Evolutionary conservation across 2,329 filamentous ascomycete genomes (phyloP), one percentile per base, ranked within the genome.

Genomic region (Fusarium brachygibbosum): DNA sequence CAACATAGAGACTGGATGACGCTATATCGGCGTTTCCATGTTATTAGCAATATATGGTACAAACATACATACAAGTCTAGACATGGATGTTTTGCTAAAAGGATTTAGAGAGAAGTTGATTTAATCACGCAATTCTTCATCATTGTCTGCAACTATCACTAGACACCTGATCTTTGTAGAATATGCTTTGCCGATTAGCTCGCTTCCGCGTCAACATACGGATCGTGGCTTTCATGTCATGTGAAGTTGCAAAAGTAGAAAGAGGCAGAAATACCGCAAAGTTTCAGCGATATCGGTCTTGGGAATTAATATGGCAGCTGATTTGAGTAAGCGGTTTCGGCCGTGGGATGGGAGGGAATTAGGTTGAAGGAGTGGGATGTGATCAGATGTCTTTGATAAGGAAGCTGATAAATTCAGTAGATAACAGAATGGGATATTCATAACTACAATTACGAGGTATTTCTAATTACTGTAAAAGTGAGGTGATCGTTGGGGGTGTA

Each of bases 341-440:
- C 23, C 32, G 52, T 16, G 62, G 65, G 63, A 54, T 48, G 35
- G 25, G 44, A 25, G 21, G 52, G 41, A 48, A 53, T 53, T 54
- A 54, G 58, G 59, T 48, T 60, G 57, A 58, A 53, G 49, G 41
- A 58, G 65, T 67, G 71, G 58, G 61, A 61, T 63, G 50, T 55
- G 51, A 57, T 52, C 31, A 53, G 52, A 65, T 25, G 40, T 65
- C 17, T 6, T 51, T 53, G 62, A 59, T 59, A 59, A 52, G 38
- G 17, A 45, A 45, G n/a, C 7, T 16, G 25, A 46, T n/a, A 25
- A 25, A 25, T 25, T 25, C 4, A 6, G 23, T 25, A 25, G 51
- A 62, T 70, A 68, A 51, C 42, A 21, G 12, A 35, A 21, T 19
- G 29, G 37, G 54, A 53, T 25, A 45, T 41, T 35, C 25, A n/a